Percentiles rank a stretch among this genome's conserved stretches.
Conservation (phyloP, 2,329 filamentous ascomycete species). For the Orbilia brochopaga region DNA sequence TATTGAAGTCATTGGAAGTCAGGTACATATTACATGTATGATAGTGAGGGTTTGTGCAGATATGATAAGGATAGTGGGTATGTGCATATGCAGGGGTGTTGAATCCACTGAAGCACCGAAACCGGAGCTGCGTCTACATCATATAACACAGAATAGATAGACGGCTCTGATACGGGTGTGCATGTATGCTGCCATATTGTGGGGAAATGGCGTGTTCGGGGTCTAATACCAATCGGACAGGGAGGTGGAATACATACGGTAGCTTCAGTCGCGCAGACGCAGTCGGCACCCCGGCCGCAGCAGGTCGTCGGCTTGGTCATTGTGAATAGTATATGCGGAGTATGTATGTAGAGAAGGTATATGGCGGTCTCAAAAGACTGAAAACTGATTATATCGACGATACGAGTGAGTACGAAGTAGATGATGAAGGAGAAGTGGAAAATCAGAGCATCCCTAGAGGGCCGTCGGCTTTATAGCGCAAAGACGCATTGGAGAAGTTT, state of each 20-base stretch:
- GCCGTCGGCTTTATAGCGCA: conserved; percentile 35
- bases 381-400: not conserved
- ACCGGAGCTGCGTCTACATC: not conserved
- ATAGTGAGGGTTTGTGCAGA: not conserved
- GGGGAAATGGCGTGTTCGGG: conserved; percentile 42
- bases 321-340: conserved; percentile 6
- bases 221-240: conserved; percentile 3
- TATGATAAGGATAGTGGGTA: not conserved
- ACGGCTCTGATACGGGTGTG: no score
- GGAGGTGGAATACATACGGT: conserved; percentile 23
- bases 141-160: no score
- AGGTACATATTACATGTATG: no score
- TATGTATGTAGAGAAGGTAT: not conserved
- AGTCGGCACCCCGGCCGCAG: conserved; percentile 40
- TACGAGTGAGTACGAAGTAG: conserved; percentile 11
- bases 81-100: conserved; percentile 8
- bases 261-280: conserved; percentile 46
- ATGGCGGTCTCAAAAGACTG: not conserved
- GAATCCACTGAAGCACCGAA: not conserved
- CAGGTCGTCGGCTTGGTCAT: conserved; percentile 47
- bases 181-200: conserved; percentile 40
- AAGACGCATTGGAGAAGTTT: conserved; percentile 16
- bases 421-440: not conserved
- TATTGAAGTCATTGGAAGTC: conserved; percentile 2
- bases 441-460: not conserved